These are phyloP conservation scores for Didymella pomorum DNA, from an alignment of 2,329 filamentous ascomycete species.

Conservation along the genomic window DNA sequence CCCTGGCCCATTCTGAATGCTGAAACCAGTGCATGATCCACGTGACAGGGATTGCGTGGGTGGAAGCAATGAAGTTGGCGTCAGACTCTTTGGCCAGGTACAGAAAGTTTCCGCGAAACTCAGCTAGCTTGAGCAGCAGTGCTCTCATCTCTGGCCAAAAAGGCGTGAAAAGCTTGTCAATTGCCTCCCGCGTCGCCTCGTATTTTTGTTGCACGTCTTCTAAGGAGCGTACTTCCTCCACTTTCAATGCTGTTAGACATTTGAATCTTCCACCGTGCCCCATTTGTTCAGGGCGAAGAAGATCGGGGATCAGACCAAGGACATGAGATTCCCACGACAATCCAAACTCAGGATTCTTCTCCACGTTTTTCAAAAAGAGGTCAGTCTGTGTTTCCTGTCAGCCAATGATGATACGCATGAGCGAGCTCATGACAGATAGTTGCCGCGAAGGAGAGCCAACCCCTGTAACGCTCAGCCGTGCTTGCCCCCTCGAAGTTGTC, in stretches of 20 bases:
- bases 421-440: not conserved
- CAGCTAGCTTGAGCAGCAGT: not conserved
- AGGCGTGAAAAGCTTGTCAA: not conserved
- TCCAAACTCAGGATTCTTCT: not conserved
- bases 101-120: not conserved
- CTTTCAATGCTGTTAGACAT: not conserved
- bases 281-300: not conserved
- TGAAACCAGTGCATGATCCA: not conserved
- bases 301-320: not conserved
- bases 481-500: not conserved
- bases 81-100: not conserved
- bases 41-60: not conserved
- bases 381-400: not conserved
- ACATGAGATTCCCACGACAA: not conserved
- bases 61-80: not conserved
- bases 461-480: not conserved
- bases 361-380: not conserved
- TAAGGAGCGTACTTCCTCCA: not conserved
- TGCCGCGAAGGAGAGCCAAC: not conserved
- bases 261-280: not conserved
- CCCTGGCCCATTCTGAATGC: not conserved
- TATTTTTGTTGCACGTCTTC: not conserved
- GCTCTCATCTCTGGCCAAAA: not conserved
- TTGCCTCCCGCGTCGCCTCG: not conserved
- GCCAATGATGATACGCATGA: not conserved